A percentile compares a stretch with the other conserved stretches of the same genome.
Conservation (phyloP, 305 asterid species). For the Salvia sclarea region DNA sequence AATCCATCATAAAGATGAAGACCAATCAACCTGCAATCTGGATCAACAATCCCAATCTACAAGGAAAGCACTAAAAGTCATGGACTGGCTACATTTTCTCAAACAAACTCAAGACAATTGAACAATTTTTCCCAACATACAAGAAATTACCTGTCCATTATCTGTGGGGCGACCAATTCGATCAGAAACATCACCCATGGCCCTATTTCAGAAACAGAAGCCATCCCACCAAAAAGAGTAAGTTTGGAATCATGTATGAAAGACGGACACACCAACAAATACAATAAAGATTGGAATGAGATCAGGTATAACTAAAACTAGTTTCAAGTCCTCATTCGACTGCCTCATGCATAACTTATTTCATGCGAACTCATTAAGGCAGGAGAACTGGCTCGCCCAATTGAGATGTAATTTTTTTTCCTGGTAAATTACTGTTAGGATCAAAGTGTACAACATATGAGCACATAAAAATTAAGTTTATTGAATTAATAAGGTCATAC, state of each 20-base stretch:
- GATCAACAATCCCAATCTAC: conserved; percentile 95
- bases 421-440: neutral
- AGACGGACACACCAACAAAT: neutral
- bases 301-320: conserved; percentile 5
- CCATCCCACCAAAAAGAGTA: conserved; percentile 35
- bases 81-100: conserved; percentile 11
- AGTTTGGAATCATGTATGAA: conserved; percentile 15
- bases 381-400: neutral
- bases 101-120: conserved; percentile 8
- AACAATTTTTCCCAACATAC: conserved; percentile 14
- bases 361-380: neutral
- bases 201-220: conserved; percentile 52
- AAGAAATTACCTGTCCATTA: conserved; percentile 53
- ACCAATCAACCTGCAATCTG: conserved; percentile 90
- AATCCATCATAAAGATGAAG: conserved; percentile 96
- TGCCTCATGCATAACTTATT: conserved; percentile 17
- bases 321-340: conserved; percentile 31
- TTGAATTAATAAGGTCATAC: conserved; percentile 37
- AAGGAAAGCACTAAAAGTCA: conserved; percentile 29
- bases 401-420: neutral
- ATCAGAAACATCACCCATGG: conserved; percentile 99
- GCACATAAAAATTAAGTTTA: neutral
- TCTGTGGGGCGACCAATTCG: conserved; percentile 93
- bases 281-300: conserved; percentile 18
- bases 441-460: conserved; percentile 7